A percentile compares a stretch with the other conserved stretches of the same genome.
These are phyloP conservation scores for Tillandsia fasciculata DNA, from an alignment of 176 grass and related monocot species.

Conservation along the genomic window DNA sequence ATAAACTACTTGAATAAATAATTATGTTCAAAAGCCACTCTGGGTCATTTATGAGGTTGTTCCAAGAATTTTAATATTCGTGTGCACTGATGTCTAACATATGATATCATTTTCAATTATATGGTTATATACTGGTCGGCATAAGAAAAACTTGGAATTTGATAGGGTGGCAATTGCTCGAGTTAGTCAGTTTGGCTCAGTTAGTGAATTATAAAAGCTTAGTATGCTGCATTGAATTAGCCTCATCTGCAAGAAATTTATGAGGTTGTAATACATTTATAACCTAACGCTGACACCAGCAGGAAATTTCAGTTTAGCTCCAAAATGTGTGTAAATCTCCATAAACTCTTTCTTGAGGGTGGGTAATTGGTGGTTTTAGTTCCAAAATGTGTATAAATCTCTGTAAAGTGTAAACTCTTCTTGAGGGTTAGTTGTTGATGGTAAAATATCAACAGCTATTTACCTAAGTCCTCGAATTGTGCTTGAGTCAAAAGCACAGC, in stretches of 20 bases:
- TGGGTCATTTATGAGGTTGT: no score
- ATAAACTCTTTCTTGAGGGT: background rate
- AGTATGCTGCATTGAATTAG: background rate
- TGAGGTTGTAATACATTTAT: background rate
- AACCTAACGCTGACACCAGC: background rate
- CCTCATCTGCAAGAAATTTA: background rate
- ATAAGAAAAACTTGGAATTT: no score
- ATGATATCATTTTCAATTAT: no score
- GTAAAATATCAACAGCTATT: background rate
- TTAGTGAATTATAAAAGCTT: background rate
- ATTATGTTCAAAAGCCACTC: background rate
- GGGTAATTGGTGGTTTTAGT: no score
- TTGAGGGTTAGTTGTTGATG: background rate
- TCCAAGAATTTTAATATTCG: no score
- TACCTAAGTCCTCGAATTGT: slow-evolving; percentile 81
- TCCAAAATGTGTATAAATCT: background rate
- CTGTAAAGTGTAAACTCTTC: background rate
- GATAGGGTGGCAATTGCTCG: no score
- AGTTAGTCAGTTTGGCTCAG: background rate
- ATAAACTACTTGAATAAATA: background rate
- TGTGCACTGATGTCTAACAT: no score
- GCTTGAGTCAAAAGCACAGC: slow-evolving; percentile 70
- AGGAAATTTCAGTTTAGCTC: background rate
- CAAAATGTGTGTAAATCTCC: background rate
- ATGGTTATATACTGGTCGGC: no score